Base-by-base conservation (phyloP, 495 filamentous ascomycete genomes). In the Jackrogersella multiformis region DNA sequence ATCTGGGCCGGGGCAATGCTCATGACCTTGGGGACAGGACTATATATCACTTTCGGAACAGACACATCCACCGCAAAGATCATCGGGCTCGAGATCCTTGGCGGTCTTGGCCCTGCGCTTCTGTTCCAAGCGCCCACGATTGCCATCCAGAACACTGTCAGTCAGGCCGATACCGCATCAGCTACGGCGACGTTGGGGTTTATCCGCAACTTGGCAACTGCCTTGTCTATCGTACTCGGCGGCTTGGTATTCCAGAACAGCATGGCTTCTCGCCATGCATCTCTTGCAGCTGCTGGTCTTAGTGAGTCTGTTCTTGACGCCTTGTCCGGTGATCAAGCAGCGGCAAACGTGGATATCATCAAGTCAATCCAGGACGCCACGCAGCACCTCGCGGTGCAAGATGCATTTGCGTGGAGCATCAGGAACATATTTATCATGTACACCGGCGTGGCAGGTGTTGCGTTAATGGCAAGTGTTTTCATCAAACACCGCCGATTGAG, bases 171-270 rank as follows among this genome's bases (percentile, higher is more conserved):
- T 24, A 87, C 86, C 0, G 90, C 87, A 0, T 84, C 86, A 2
- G 89, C 88, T 5, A 91, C 88, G 0, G 84, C 87, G 0, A 88
- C 89, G 0, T 83, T 90, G 41, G 80, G 83, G 1, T 90, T 91
- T 70, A 76, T 88, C 26, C 82, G 89, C 5, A 87, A 86, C 52
- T 68, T 93, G 9, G 88, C 86, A 1, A 89, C 85, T 0, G 81
- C 87, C 5, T 79, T 87, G 9, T 84, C 83, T 9, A 84, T 91
- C 28, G 89, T 90, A 5, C 78, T 91, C 6, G 90, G 90, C 12
- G 83, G 87, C 8, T 87, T 89, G 1, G 82, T 92, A 6, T 92
- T 92, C 75, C 80, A 85, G 71, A 87, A 87, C 56, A 66, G 85
- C 41, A 89, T 90, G 87, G 54, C 70, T 16, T 49, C 69, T 32